phyloP scores from a whole-genome alignment of 495 filamentous ascomycete genomes.

The Peziza echinospora region DNA sequence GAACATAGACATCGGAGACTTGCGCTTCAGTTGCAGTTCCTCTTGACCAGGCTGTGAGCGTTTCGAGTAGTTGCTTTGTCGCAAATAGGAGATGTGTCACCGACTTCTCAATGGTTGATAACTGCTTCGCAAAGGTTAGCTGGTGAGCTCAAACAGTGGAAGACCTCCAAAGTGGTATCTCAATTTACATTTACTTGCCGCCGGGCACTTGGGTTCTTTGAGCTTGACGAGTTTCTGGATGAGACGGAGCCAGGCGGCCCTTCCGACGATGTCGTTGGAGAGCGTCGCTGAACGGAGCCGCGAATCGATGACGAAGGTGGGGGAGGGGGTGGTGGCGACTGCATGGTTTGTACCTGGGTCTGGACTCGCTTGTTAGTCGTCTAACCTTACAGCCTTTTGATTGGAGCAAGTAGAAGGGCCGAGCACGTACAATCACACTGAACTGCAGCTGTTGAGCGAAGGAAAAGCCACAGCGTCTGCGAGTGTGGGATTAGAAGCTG shows the following conservation, averaged over 20 bases:
- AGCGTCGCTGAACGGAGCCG: background rate
- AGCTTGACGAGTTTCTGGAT: background rate
- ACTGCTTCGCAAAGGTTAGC: no score
- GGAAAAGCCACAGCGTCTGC: no score
- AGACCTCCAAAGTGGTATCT: no score
- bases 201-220: background rate
- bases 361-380: background rate
- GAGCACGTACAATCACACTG: no score
- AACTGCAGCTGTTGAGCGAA: no score
- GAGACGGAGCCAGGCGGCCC: background rate
- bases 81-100: slow-evolving; percentile 94
- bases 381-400: no score
- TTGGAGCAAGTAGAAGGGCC: no score
- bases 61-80: slow-evolving; percentile 93
- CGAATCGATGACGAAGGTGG: background rate
- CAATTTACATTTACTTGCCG: background rate
- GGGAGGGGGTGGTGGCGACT: no score
- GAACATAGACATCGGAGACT: slow-evolving; percentile 93
- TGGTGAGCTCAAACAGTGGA: no score
- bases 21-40: slow-evolving; percentile 74
- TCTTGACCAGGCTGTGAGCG: slow-evolving; percentile 89
- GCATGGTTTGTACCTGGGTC: background rate
- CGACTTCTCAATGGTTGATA: slow-evolving; percentile 65
- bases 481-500: no score
- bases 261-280: background rate